phyloP scores from a whole-genome alignment of 768 basidiomycete genomes.

The Auricularia auricula-judae region DNA sequence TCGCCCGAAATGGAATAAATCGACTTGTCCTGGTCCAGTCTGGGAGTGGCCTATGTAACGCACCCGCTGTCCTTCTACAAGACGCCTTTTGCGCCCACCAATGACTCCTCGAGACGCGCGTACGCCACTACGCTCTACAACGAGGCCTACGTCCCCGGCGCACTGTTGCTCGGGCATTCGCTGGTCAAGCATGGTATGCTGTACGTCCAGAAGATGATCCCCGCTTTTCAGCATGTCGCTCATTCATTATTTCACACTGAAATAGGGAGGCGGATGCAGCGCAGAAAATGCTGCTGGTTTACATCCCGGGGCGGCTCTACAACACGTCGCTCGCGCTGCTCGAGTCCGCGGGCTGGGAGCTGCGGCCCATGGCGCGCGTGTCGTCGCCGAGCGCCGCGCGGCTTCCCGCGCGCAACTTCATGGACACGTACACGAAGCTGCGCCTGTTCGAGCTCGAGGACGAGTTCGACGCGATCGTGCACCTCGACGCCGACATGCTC shows the following conservation, averaged over 20 bases:
- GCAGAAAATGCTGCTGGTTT: slow-evolving; percentile 3
- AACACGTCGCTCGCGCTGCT: slow-evolving; percentile 2
- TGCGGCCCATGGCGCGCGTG: neutral
- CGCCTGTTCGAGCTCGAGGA: slow-evolving; percentile 7
- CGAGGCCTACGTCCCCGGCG: slow-evolving; percentile 6
- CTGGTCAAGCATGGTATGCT: slow-evolving; percentile 5
- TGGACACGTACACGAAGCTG: slow-evolving; percentile 8
- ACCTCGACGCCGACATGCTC: slow-evolving; percentile 7
- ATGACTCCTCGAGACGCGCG: slow-evolving; percentile 3
- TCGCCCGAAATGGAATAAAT: no score
- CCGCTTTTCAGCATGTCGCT: neutral
- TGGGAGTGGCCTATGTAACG: slow-evolving; percentile 3
- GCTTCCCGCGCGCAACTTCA: slow-evolving; percentile 6
- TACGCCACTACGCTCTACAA: slow-evolving; percentile 6
- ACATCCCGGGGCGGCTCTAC: slow-evolving; percentile 2
- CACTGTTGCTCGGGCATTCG: slow-evolving; percentile 5
- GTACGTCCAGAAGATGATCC: neutral
- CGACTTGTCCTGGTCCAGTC: neutral
- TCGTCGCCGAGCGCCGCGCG: neutral
- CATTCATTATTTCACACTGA: neutral
- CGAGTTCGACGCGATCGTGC: slow-evolving; percentile 5
- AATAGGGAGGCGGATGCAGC: neutral
- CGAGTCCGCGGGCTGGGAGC: slow-evolving; percentile 2
- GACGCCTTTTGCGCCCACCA: neutral
- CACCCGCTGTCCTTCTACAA: slow-evolving; percentile 4